phyloP scores from a whole-genome alignment of 805 yeast genomes.

The Jamesozyma jinghongensis region DNA sequence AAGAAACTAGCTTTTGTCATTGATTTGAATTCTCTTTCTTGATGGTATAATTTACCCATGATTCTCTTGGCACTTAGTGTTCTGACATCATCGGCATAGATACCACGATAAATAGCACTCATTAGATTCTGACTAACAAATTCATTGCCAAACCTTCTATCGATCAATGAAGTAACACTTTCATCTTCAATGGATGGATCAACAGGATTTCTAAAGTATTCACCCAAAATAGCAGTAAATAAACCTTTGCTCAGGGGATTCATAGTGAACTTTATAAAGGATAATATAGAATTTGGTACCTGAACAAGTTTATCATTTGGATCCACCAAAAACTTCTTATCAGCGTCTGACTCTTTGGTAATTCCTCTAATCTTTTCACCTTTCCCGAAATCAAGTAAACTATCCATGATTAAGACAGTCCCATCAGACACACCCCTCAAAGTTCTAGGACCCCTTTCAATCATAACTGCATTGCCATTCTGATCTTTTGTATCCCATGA shows the following conservation, averaged over 20 bases:
- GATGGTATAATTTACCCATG: slow-evolving; percentile 43
- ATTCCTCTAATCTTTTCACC: slow-evolving; percentile 50
- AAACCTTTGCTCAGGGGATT: slow-evolving; percentile 41
- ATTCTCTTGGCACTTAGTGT: slow-evolving; percentile 58
- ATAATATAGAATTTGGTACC: slow-evolving; percentile 40
- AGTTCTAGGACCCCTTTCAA: slow-evolving; percentile 91
- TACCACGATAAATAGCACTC: slow-evolving; percentile 81
- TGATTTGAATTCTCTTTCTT: slow-evolving; percentile 56
- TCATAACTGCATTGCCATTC: slow-evolving; percentile 22
- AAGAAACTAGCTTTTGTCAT: slow-evolving; percentile 38
- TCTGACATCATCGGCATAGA: slow-evolving; percentile 77
- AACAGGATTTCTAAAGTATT: slow-evolving; percentile 37
- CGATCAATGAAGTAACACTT: slow-evolving; percentile 55
- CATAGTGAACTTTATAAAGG: slow-evolving; percentile 29
- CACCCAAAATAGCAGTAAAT: slow-evolving; percentile 38
- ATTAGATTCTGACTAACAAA: slow-evolving; percentile 44
- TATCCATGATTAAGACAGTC: slow-evolving; percentile 55
- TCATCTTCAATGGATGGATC: slow-evolving; percentile 44
- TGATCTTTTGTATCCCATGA: slow-evolving; percentile 35
- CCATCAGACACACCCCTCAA: slow-evolving; percentile 79
- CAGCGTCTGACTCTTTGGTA: slow-evolving; percentile 49
- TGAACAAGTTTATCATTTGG: slow-evolving; percentile 39
- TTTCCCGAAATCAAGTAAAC: slow-evolving; percentile 39
- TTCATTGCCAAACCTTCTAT: slow-evolving; percentile 54
- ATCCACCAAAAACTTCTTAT: slow-evolving; percentile 58